Evolutionary conservation across 2,329 filamentous ascomycete genomes (phyloP).

Genomic region (Acrocalymma vagum): DNA sequence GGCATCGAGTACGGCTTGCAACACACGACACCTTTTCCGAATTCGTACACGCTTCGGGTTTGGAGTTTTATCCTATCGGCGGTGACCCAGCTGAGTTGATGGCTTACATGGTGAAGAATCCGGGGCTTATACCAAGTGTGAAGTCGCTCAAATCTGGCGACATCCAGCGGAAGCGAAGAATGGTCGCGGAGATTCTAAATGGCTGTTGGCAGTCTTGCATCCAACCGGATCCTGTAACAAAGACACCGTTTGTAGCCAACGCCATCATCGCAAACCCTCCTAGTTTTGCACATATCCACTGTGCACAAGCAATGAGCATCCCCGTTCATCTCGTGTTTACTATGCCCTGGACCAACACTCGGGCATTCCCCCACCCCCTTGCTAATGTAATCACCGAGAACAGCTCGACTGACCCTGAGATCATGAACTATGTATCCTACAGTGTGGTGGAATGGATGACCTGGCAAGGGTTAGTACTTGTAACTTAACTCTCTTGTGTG

Average conservation of each 20-base stretch:
- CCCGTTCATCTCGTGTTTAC: constrained; percentile 87
- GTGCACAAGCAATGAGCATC: constrained; percentile 74
- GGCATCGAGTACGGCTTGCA: constrained; percentile 25
- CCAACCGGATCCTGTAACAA: constrained; percentile 40
- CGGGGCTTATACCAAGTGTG: constrained; percentile 42
- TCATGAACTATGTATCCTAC: constrained; percentile 54
- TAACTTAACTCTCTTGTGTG: background rate
- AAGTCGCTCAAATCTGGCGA: constrained; percentile 27
- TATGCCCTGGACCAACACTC: constrained; percentile 59
- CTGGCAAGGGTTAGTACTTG: constrained; percentile 50
- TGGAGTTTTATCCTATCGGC: constrained; percentile 43
- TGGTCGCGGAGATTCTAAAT: constrained; percentile 27
- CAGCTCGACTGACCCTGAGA: constrained; percentile 31
- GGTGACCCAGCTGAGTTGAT: constrained; percentile 49
- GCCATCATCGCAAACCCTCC: constrained; percentile 79
- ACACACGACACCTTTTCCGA: constrained; percentile 19
- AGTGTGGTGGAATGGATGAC: constrained; percentile 55
- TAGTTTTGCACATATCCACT: constrained; percentile 76
- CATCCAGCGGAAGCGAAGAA: constrained; percentile 37
- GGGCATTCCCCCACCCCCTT: constrained; percentile 56
- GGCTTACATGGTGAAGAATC: constrained; percentile 59
- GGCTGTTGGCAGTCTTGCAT: constrained; percentile 40
- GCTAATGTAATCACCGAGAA: constrained; percentile 55
- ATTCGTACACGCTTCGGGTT: constrained; percentile 17
- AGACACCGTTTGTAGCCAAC: constrained; percentile 76